These are phyloP conservation scores for Hura crepitans DNA, from an alignment of 441 rosid genomes.

Conservation along the genomic window DNA sequence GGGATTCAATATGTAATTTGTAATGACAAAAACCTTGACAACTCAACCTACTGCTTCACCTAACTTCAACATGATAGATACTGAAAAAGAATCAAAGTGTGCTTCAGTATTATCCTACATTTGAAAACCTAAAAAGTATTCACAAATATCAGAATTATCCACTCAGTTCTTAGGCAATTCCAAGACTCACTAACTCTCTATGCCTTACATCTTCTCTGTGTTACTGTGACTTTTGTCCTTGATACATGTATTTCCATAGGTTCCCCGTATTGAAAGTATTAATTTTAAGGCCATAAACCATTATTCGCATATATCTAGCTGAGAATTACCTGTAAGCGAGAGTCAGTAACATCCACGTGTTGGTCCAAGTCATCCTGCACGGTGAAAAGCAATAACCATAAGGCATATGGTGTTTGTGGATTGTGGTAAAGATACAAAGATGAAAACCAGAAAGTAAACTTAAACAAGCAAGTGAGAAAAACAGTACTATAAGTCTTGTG, in stretches of 20 bases:
- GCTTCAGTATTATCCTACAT: neutral
- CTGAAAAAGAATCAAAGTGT: neutral
- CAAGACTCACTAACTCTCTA: neutral
- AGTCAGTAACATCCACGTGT: conserved; percentile 86
- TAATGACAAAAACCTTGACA: neutral
- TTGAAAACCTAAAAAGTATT: neutral
- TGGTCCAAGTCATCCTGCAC: conserved; percentile 89
- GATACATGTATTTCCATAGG: neutral
- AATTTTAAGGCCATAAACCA: neutral
- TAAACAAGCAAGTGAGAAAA: neutral
- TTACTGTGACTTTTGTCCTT: neutral
- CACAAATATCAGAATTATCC: neutral
- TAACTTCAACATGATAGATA: neutral
- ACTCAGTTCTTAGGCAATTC: neutral
- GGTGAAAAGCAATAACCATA: conserved; percentile 15
- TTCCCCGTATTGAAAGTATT: neutral
- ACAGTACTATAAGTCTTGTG: conserved; percentile 78
- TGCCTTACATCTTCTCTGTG: neutral
- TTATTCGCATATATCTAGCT: neutral
- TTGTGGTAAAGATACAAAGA: neutral
- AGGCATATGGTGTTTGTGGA: neutral
- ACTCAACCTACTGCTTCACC: neutral
- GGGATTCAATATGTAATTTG: neutral
- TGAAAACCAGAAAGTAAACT: neutral
- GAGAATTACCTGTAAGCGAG: conserved; percentile 67